phyloP scores from a whole-genome alignment of 371 early-diverging fungal genomes.

The Rhizomucor miehei region DNA sequence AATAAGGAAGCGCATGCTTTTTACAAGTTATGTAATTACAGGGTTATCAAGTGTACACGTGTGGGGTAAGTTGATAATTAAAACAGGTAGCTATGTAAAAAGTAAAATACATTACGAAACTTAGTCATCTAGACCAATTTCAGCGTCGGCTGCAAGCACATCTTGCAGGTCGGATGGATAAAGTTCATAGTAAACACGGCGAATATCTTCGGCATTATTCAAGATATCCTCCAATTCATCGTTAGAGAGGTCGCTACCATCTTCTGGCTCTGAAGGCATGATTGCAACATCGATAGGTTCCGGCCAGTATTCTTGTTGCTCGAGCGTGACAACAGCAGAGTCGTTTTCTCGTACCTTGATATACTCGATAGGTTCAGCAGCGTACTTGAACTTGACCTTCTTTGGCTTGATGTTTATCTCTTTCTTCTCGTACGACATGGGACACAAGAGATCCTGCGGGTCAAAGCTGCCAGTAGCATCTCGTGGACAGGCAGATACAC shows the following conservation, averaged over 20 bases:
- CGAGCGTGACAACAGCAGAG: background rate
- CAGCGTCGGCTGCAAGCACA: slow-evolving; percentile 13
- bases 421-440: slow-evolving; percentile 16
- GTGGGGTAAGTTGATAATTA: too few species aligned
- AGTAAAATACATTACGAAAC: too few species aligned
- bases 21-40: too few species aligned
- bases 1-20: too few species aligned
- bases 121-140: slow-evolving; percentile 9
- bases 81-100: too few species aligned
- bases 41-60: too few species aligned
- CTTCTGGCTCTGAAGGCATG: slow-evolving; percentile 25
- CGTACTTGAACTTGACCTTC: slow-evolving; percentile 14
- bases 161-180: slow-evolving; percentile 8
- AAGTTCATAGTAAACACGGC: slow-evolving; percentile 1
- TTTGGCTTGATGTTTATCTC: slow-evolving; percentile 15
- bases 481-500: slow-evolving; percentile 52
- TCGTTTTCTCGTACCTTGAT: slow-evolving; percentile 4
- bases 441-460: slow-evolving; percentile 49
- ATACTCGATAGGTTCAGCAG: slow-evolving; percentile 34
- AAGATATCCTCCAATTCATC: slow-evolving; percentile 34
- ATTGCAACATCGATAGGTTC: slow-evolving; percentile 39
- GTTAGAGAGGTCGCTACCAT: slow-evolving; percentile 18
- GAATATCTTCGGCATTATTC: slow-evolving; percentile 18
- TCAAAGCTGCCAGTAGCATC: slow-evolving; percentile 27
- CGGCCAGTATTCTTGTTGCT: slow-evolving; percentile 22